Base-by-base conservation (phyloP, 306 rosid genomes). In the Medicago arabica region DNA sequence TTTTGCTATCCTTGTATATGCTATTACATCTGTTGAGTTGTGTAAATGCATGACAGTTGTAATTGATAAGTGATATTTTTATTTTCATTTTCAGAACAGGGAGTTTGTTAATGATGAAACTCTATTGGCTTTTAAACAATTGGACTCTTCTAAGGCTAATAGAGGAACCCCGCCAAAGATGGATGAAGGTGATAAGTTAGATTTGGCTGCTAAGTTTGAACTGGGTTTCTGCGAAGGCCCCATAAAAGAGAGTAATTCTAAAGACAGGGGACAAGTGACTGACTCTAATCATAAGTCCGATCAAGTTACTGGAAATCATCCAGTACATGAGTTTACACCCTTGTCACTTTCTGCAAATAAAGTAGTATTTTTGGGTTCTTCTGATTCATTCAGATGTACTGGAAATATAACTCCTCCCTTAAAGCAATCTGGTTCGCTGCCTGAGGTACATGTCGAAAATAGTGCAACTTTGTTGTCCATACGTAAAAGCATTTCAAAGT, bases 401-500 rank as follows among this genome's bases (percentile, higher is more conserved):
- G 85, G 79, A 41, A 43, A 76, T 61, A 51, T 53, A 72, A 89
- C 89, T 78, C 87, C 87, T 69, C 50, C 81, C 79, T 78, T 80
- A 2, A 79, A 79, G 75, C 75, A 54, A 25, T 23, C 73, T 41
- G 78, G 63, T 80, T 80, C 71, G 46, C 18, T 70, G 74, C 77
- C 76, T 8, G 71, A 49, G 39, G 90, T 76, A 23, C 21, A 39
- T 62, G 75, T 71, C 12, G 73, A 72, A 71, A 80, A 65, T 58
- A 75, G 61, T 43, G 82, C 66, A 7, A 49, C 74, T 40, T 23
- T 77, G 79, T 82, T 81, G 17, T 87, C 94, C 43, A 62, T 77
- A 67, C 83, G 71, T 50, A 84, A 77, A 85, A 89, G 85, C 85
- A 76, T 80, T 85, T 87, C 87, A 17, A 82, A 82, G 83, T 80